Percentiles rank a stretch among this genome's conserved stretches.
phyloP scores from a whole-genome alignment of 2,329 filamentous ascomycete genomes.

The Aureobasidium sp. region DNA sequence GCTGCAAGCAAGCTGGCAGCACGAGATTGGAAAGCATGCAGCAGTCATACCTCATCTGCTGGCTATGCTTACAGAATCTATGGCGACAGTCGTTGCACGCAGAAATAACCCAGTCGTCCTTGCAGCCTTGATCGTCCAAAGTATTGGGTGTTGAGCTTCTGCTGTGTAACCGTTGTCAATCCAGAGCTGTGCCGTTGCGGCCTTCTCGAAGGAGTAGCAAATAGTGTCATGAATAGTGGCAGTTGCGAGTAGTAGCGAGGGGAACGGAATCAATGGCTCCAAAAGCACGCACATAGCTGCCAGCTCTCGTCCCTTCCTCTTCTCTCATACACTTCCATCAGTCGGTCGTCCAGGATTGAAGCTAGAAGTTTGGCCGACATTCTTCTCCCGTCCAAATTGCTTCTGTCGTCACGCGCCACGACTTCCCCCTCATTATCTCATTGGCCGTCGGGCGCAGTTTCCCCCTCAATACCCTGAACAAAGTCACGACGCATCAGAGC shows the following conservation, averaged over 20 bases:
- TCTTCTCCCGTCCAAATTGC: conserved; percentile 1
- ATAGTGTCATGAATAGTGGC: conserved; percentile 13
- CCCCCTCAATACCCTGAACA: conserved; percentile 13
- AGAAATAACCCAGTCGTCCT: neutral
- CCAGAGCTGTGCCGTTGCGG: conserved; percentile 7
- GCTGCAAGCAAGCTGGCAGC: neutral
- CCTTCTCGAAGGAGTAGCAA: conserved; percentile 11
- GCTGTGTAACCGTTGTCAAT: conserved; percentile 13
- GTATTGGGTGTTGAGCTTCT: conserved; percentile 7
- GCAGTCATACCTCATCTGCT: neutral
- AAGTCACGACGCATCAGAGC: conserved; percentile 2
- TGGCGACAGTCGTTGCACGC: neutral
- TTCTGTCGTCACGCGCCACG: conserved; percentile 13
- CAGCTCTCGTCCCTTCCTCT: conserved; percentile 2
- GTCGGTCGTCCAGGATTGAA: neutral
- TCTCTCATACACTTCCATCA: neutral
- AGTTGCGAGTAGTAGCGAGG: conserved; percentile 14
- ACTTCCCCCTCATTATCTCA: conserved; percentile 12
- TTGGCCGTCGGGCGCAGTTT: conserved; percentile 7
- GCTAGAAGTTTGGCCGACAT: neutral
- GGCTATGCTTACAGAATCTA: neutral
- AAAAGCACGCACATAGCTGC: conserved; percentile 5
- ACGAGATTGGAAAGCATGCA: neutral
- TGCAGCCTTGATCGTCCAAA: neutral
- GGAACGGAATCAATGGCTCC: conserved; percentile 2